Evolutionary conservation across 306 rosid species (phyloP).

Genomic region (Arachis hypogaea): DNA sequence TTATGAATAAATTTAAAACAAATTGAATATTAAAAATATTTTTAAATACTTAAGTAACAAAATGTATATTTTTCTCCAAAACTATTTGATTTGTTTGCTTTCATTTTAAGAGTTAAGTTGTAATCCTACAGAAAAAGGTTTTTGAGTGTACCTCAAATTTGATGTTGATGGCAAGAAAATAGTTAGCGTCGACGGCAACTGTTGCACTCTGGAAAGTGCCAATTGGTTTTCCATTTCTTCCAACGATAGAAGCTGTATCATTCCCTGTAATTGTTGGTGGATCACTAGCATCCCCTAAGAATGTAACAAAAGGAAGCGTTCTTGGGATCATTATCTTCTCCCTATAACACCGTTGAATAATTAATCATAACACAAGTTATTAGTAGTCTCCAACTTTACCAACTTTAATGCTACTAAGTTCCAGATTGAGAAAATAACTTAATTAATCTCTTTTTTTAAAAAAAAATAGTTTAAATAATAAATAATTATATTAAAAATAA

Average conservation of each 20-base stretch:
- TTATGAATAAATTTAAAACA: too few relatives aligned
- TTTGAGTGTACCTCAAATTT: slow-evolving; percentile 62
- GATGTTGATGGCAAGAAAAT: slow-evolving; percentile 68
- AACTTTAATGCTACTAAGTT: slow-evolving; percentile 6
- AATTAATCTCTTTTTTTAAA: too few relatives aligned
- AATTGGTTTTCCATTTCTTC: slow-evolving; percentile 48
- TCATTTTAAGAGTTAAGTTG: too few relatives aligned
- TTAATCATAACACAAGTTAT: neutral
- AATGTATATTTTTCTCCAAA: too few relatives aligned
- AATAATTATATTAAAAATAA: too few relatives aligned
- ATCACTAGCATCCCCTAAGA: slow-evolving; percentile 49
- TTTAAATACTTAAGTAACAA: too few relatives aligned
- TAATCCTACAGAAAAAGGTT: too few relatives aligned
- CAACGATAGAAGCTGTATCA: slow-evolving; percentile 55
- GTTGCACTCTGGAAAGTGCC: slow-evolving; percentile 72
- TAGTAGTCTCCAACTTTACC: neutral
- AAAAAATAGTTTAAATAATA: too few relatives aligned
- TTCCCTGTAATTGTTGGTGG: slow-evolving; percentile 70
- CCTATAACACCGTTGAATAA: slow-evolving; percentile 45
- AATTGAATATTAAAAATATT: too few relatives aligned
- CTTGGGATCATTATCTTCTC: slow-evolving; percentile 62
- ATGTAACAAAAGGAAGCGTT: slow-evolving; percentile 56
- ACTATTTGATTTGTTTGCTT: too few relatives aligned
- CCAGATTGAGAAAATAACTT: too few relatives aligned
- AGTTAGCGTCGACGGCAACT: slow-evolving; percentile 63